Conservation (phyloP, 2,329 filamentous ascomycete genomes). For the Beauveria asiatica region DNA sequence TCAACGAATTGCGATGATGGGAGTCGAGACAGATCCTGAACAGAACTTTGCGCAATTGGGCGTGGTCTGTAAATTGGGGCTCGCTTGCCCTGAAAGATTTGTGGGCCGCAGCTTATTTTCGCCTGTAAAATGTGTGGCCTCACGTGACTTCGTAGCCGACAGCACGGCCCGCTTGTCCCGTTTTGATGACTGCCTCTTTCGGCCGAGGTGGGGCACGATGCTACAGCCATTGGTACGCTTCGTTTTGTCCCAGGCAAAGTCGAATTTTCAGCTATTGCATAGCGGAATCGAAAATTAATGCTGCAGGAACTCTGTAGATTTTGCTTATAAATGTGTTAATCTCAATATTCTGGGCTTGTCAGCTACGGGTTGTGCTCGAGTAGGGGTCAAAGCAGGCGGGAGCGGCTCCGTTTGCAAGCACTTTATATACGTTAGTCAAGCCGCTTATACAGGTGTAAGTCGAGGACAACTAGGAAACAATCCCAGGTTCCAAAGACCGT, state of each 20-base stretch:
- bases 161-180: background rate
- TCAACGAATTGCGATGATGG: slow-evolving; percentile 24
- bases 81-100: slow-evolving; percentile 25
- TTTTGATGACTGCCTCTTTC: background rate
- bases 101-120: slow-evolving; percentile 8
- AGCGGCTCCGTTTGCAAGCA: background rate
- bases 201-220: background rate
- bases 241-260: background rate
- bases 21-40: slow-evolving; percentile 18
- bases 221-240: background rate
- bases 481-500: background rate
- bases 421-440: no score
- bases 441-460: background rate
- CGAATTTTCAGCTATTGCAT: background rate
- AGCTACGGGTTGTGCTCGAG: background rate
- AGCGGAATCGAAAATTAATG: background rate
- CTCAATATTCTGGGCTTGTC: no score
- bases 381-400: background rate
- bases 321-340: background rate
- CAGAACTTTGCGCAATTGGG: slow-evolving; percentile 21
- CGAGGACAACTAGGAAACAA: background rate
- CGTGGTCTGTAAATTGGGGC: slow-evolving; percentile 33
- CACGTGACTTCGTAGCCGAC: slow-evolving; percentile 3
- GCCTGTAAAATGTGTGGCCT: background rate
- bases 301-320: background rate